Base-by-base conservation (phyloP, 139 green algal genomes). In the Chlamydomonas schloesseri region DNA sequence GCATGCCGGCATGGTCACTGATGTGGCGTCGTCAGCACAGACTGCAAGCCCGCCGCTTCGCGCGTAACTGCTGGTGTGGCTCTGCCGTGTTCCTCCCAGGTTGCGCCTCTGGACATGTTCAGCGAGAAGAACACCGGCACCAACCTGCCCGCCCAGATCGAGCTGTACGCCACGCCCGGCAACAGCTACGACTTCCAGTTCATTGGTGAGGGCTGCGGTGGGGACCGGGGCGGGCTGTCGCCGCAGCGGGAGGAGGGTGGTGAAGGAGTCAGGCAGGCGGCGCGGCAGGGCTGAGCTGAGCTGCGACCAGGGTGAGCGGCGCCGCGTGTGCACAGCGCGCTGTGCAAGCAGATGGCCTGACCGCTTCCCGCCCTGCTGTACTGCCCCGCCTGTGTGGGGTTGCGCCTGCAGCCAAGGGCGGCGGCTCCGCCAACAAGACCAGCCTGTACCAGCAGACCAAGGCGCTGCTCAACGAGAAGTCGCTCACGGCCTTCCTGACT, bases 31-130 rank as follows among this genome's bases (percentile, higher is more conserved):
- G n/a, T n/a, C n/a, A n/a, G n/a, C n/a, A n/a, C n/a, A n/a, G n/a
- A n/a, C n/a, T n/a, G n/a, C n/a, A n/a, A n/a, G n/a, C n/a, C n/a
- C n/a, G n/a, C n/a, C n/a, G n/a, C n/a, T n/a, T n/a, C n/a, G n/a
- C n/a, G n/a, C n/a, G n/a, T n/a, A n/a, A n/a, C n/a, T n/a, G n/a
- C n/a, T n/a, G n/a, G n/a, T n/a, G n/a, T n/a, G n/a, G n/a, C n/a
- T n/a, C n/a, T n/a, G n/a, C n/a, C n/a, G n/a, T n/a, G n/a, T n/a
- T n/a, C n/a, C n/a, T n/a, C n/a, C n/a, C 84, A 92, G 78, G 89
- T 92, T 0, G 89, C 89, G 14, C 89, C 89, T 0, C 77, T 90
- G 62, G 89, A 92, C 82, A 92, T 92, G 89, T 92, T 92, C 71
- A 90, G 86, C 1, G 89, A 92, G 67, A 92, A 89, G 71, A 92